Evolutionary conservation across 768 basidiomycete species (phyloP), one percentile per base, ranked within the genome.

Genomic region (Termitomyces sp.): DNA sequence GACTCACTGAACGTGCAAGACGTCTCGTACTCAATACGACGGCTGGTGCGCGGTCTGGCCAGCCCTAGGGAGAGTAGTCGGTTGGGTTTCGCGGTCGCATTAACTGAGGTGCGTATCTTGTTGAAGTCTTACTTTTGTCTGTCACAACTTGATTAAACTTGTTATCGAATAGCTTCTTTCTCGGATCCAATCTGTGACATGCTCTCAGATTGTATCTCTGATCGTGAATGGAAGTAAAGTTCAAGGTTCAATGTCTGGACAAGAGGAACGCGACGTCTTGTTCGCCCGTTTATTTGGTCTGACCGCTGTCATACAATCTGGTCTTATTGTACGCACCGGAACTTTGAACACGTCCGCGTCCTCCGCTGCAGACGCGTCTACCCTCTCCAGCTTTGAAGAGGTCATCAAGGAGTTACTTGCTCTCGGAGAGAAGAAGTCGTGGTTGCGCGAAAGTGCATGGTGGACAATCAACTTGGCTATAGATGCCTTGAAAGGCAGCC

Each of bases 201-300:
- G 89, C 67, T 68, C 82, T 0, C 90, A 93, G 64, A 86, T 97
- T 43, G 67, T 94, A 18, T 78, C 82, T n/a, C 79, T 97, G 37
- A 76, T 97, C 42, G 67, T 87, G 40, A 86, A 91, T 54, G 77
- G 82, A 57, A 87, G 91, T 16, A 86, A 89, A 69, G 76, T 80
- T 4, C 82, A 86, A 61, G 85, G 85, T 36, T 89, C 88, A 14
- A 88, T 91, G 85, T 87, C 86, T 42, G 89, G 94, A 3, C 89
- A 94, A 68, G 96, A 98, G 72, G 91, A 95, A 72, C 86, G 96
- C 57, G 96, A 99, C 71, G 74, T 91, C 49, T 79, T 94, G 51
- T 98, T 99, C 68, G 95, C 94, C 10, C 86, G 93, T 27, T 78
- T 99, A 12, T 97, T 98, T 69, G 96, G 96, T 18, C 76, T 97